Base-by-base conservation (phyloP, 2,329 filamentous ascomycete species). In the Trematosphaeria pertusa region DNA sequence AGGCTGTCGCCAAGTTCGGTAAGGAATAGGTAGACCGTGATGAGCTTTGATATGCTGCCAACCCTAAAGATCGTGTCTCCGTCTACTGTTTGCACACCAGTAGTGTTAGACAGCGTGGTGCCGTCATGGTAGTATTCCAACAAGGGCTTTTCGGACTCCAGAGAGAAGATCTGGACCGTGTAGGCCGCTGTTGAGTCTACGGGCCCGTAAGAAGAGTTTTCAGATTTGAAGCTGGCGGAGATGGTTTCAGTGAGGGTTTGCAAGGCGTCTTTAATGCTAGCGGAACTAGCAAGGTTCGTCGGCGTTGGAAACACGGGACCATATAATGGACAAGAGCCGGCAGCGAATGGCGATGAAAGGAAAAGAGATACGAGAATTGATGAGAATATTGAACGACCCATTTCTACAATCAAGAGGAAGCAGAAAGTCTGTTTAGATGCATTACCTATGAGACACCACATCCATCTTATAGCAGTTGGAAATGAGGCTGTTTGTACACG, bases 11-110 rank as follows among this genome's bases (percentile, higher is more conserved):
- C 62, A 4, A 75, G 48, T 26, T 70, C 52, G 1, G 74, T 47
- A 24, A 78, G 56, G 2, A 70, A 67, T 1, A 72, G 63, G 32
- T 73, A 70, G 21, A 74, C 70, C 0, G 73, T 74, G 41, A 75
- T 59, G 3, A 73, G 56, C 43, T 75, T 78, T 9, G 67, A 66
- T 24, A 72, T 56, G 50, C 73, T 77, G 1, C 73, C 75, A 12
- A 77, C 56, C 11, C 73, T 70, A 52, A 75, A 77, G 14, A 78
- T 73, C 28, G 68, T 73, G 45, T 77, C 58, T n/a, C 63, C 70
- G 48, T 76, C 68, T 3, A 76, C 67, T 19, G 63, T 67, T 4
- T 65, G 61, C 1, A 67, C 67, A 6, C 74, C 74, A 2, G 56
- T 42, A 0, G 59, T 49, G 2, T 50, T 56, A 12, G 72, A 57